Evolutionary conservation across 345 rosid genomes (phyloP).

Genomic region (Hirschfeldia incana): DNA sequence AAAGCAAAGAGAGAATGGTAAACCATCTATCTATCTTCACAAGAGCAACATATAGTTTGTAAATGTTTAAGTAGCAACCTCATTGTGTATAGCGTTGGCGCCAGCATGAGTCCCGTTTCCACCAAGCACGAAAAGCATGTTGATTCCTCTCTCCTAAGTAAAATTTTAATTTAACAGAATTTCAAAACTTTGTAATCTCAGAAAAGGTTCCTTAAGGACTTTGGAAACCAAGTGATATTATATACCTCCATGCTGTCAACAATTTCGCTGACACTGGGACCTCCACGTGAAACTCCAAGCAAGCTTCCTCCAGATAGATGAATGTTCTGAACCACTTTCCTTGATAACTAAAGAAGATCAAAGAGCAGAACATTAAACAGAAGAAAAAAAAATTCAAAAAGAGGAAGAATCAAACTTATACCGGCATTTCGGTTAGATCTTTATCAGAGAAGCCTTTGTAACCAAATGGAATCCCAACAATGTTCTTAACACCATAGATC

Average conservation of each 20-base stretch:
- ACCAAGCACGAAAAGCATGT: slow-evolving; percentile 98
- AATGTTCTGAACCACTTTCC: slow-evolving; percentile 93
- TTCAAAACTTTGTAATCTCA: not conserved
- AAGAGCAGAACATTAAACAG: slow-evolving; percentile 3
- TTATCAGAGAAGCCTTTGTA: slow-evolving; percentile 83
- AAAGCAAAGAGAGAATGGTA: not conserved
- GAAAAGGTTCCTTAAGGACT: not conserved
- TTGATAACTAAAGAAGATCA: slow-evolving; percentile 63
- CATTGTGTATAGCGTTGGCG: slow-evolving; percentile 91
- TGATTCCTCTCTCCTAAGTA: slow-evolving; percentile 86
- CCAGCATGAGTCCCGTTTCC: slow-evolving; percentile 99
- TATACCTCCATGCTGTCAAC: slow-evolving; percentile 76
- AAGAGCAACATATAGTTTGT: slow-evolving; percentile 8
- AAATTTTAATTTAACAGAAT: not conserved
- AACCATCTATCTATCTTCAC: not conserved
- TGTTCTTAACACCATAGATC: slow-evolving; percentile 92
- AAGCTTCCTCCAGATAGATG: slow-evolving; percentile 99
- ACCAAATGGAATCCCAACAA: slow-evolving; percentile 94
- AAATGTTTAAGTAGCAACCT: slow-evolving; percentile 48
- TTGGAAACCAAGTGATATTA: slow-evolving; percentile 25
- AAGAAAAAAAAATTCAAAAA: not conserved
- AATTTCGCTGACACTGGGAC: slow-evolving; percentile 67
- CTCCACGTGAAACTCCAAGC: slow-evolving; percentile 74
- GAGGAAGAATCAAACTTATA: slow-evolving; percentile 34
- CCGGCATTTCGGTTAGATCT: slow-evolving; percentile 78